Conservation (phyloP, 495 filamentous ascomycete species). For the Penicillium flavigenum region DNA sequence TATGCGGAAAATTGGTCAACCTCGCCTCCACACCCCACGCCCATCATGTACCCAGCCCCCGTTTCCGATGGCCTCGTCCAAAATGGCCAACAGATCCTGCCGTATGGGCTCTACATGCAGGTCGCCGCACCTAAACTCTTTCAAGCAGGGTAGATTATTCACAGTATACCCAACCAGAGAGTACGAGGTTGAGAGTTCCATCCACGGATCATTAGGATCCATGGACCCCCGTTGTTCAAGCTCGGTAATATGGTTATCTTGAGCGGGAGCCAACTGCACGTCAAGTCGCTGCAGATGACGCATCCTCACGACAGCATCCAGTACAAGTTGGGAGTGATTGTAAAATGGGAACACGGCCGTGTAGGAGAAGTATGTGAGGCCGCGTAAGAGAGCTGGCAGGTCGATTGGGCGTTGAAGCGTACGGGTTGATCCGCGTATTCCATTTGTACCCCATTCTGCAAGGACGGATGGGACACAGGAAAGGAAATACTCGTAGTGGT, state of each 20-base stretch:
- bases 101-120: slow-evolving; percentile 33
- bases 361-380: slow-evolving; percentile 38
- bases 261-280: slow-evolving; percentile 35
- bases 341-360: slow-evolving; percentile 48
- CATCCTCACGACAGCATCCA: slow-evolving; percentile 34
- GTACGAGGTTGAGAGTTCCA: slow-evolving; percentile 44
- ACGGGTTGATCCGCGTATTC: not conserved
- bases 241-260: slow-evolving; percentile 35
- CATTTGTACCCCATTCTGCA: slow-evolving; percentile 30
- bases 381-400: slow-evolving; percentile 18
- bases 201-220: slow-evolving; percentile 47
- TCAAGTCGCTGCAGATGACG: slow-evolving; percentile 28
- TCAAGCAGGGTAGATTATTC: slow-evolving; percentile 22
- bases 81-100: slow-evolving; percentile 25
- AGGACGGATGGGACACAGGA: slow-evolving; percentile 39
- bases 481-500: slow-evolving; percentile 47
- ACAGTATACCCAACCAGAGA: slow-evolving; percentile 38
- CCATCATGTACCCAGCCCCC: slow-evolving; percentile 35
- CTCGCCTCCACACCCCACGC: slow-evolving; percentile 5
- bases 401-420: not conserved
- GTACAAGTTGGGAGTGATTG: slow-evolving; percentile 41
- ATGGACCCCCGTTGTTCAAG: slow-evolving; percentile 42
- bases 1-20: not conserved
- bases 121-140: slow-evolving; percentile 32
- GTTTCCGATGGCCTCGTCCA: slow-evolving; percentile 26